Evolutionary conservation across 768 basidiomycete species (phyloP).

Genomic region (Amanita muscaria): DNA sequence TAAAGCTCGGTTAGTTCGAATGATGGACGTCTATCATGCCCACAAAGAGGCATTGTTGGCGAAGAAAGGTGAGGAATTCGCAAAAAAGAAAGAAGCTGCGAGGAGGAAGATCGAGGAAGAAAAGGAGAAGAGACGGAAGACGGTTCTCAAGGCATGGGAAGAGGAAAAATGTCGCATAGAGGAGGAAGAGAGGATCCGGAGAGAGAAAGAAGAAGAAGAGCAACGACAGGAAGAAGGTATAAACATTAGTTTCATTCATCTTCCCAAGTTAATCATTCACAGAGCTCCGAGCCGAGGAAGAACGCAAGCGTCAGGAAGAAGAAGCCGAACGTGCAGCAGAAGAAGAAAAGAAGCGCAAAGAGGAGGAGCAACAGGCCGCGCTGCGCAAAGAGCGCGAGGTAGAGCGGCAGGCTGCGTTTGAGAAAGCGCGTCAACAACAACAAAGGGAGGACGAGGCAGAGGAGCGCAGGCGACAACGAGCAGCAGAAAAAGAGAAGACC

Average conservation of each 20-base stretch:
- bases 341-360: conserved; percentile 51
- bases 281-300: conserved; percentile 52
- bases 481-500: conserved; percentile 30
- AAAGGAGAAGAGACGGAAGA: conserved; percentile 61
- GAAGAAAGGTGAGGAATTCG: conserved; percentile 58
- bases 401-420: conserved; percentile 40
- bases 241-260: conserved; percentile 11
- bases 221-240: conserved; percentile 42
- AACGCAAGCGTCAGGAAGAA: conserved; percentile 37
- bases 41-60: conserved; percentile 46
- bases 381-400: conserved; percentile 44
- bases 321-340: conserved; percentile 38
- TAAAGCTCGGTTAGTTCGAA: conserved; percentile 66
- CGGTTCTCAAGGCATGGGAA: conserved; percentile 48
- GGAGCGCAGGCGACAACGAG: conserved; percentile 32
- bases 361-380: conserved; percentile 46
- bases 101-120: conserved; percentile 71
- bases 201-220: conserved; percentile 49
- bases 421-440: conserved; percentile 48
- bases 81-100: conserved; percentile 48
- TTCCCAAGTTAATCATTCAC: neutral
- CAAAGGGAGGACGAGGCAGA: conserved; percentile 70
- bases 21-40: conserved; percentile 59
- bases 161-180: conserved; percentile 41
- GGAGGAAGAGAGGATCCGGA: conserved; percentile 27